These are phyloP conservation scores for Lachancea nothofagi DNA, from an alignment of 805 yeast species.

Conservation along the genomic window DNA sequence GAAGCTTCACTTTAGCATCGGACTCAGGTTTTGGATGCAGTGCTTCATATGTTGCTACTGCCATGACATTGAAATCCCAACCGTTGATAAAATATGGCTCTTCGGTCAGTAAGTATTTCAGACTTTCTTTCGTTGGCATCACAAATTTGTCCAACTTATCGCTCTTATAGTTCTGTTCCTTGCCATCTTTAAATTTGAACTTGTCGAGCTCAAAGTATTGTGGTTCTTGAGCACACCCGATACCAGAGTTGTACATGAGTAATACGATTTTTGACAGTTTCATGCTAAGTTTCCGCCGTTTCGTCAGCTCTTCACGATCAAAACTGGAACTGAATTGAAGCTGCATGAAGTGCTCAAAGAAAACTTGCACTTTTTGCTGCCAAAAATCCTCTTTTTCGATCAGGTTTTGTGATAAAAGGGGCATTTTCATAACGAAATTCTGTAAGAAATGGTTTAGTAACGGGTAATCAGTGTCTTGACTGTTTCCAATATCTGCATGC, in stretches of 20 bases:
- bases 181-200: slow-evolving; percentile 20
- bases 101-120: slow-evolving; percentile 30
- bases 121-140: slow-evolving; percentile 38
- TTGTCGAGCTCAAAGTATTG: slow-evolving; percentile 40
- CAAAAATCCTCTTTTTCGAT: slow-evolving; percentile 60
- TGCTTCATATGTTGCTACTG: slow-evolving; percentile 41
- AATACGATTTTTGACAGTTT: slow-evolving; percentile 60
- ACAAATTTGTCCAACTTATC: slow-evolving; percentile 32
- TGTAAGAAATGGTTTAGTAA: slow-evolving; percentile 60
- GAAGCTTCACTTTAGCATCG: neutral
- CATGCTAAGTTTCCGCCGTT: slow-evolving; percentile 55
- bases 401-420: slow-evolving; percentile 50
- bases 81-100: slow-evolving; percentile 45
- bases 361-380: slow-evolving; percentile 73
- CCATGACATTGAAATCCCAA: slow-evolving; percentile 57
- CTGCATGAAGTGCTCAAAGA: slow-evolving; percentile 70
- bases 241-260: slow-evolving; percentile 68
- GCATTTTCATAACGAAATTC: slow-evolving; percentile 62
- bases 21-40: slow-evolving; percentile 1
- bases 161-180: slow-evolving; percentile 28
- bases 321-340: slow-evolving; percentile 66
- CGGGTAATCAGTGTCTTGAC: slow-evolving; percentile 46
- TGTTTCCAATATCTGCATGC: neutral
- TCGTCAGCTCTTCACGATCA: slow-evolving; percentile 71
- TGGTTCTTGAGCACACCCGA: slow-evolving; percentile 56